A percentile compares a stretch with the other conserved stretches of the same genome.
Conservation (phyloP, 2,329 filamentous ascomycete genomes). For the Trichophyton schoenleinii region DNA sequence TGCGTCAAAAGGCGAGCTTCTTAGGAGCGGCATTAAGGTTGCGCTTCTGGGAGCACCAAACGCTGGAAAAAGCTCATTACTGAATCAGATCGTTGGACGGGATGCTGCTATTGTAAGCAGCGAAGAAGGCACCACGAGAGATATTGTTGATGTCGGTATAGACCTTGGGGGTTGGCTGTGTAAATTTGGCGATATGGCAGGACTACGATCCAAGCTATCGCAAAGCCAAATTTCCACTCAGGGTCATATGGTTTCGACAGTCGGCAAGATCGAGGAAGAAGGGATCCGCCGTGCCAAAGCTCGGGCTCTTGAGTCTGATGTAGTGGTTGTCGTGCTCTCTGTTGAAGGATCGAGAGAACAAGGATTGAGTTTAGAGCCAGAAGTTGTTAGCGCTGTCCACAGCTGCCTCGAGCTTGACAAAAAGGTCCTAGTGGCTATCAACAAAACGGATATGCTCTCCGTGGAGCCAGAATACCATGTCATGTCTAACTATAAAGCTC, state of each 20-base stretch:
- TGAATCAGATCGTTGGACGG: slow-evolving; percentile 79
- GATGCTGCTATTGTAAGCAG: slow-evolving; percentile 91
- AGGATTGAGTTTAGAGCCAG: slow-evolving; percentile 33
- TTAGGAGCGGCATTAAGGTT: slow-evolving; percentile 73
- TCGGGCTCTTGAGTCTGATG: slow-evolving; percentile 69
- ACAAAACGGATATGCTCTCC: slow-evolving; percentile 45
- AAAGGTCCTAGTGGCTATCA: slow-evolving; percentile 47
- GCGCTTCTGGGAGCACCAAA: slow-evolving; percentile 86
- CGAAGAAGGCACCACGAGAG: slow-evolving; percentile 85
- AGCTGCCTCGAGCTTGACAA: slow-evolving; percentile 39
- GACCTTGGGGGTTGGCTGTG: slow-evolving; percentile 85
- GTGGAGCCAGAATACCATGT: slow-evolving; percentile 7
- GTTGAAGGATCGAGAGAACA: slow-evolving; percentile 42
- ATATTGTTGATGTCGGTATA: slow-evolving; percentile 82
- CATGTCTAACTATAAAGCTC: neutral
- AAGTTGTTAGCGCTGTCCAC: slow-evolving; percentile 43
- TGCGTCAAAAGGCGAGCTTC: slow-evolving; percentile 66
- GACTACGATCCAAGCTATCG: slow-evolving; percentile 48
- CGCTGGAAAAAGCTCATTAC: slow-evolving; percentile 82
- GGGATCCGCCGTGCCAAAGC: slow-evolving; percentile 78
- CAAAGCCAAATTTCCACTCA: slow-evolving; percentile 2
- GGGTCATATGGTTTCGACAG: slow-evolving; percentile 18
- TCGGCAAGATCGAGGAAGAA: slow-evolving; percentile 72
- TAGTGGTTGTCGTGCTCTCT: slow-evolving; percentile 70
- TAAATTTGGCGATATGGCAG: slow-evolving; percentile 90